Base-by-base conservation (phyloP, 1,284 basidiomycete genomes). In the Ustilago curta region DNA sequence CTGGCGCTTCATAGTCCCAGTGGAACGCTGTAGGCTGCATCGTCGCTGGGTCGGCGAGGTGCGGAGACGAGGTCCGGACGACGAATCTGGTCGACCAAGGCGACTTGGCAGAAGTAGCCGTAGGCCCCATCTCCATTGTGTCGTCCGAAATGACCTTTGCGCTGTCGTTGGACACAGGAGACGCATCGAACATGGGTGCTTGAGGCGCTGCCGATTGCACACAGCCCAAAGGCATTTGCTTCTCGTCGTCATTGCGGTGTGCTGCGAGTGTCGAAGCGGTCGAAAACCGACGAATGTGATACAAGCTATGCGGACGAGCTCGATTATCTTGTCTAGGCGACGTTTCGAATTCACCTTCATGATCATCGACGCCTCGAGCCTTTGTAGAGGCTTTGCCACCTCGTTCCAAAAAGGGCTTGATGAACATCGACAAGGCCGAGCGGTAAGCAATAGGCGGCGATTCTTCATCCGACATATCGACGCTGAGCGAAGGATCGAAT, bases 401-500 rank as follows among this genome's bases (percentile, higher is more conserved):
- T 16, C 31, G 19, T 2, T 2, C 4, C 21, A 40, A 49, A 9
- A 39, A 48, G 4, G 37, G n/a, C 44, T 29, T 49, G 31, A 23
- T 12, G n/a, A 62, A 16, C 18, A 16, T 35, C 8, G 7, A 42
- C 3, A 50, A 7, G 8, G 39, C 39, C 5, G 62, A 48, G 1
- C 49, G 49, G 18, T 53, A 19, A 8, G 54, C 39, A 5, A 50
- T n/a, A 5, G 53, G 49, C 9, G 29, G 14, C 5, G 53, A 35
- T 27, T 47, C 59, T 14, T 58, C 63, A 0, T 63, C 59, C 23
- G 59, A 31, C n/a, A 63, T n/a, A 18, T 72, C 70, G 31, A 72
- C 39, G 32, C 56, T 72, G 19, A 72, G 64, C 32, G 70, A 62
- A n/a, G 70, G 70, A 42, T 72, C 70, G 25, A 72, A 63, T 3